These are phyloP conservation scores for Penicillium daleae DNA, from an alignment of 495 filamentous ascomycete genomes.

Conservation along the genomic window DNA sequence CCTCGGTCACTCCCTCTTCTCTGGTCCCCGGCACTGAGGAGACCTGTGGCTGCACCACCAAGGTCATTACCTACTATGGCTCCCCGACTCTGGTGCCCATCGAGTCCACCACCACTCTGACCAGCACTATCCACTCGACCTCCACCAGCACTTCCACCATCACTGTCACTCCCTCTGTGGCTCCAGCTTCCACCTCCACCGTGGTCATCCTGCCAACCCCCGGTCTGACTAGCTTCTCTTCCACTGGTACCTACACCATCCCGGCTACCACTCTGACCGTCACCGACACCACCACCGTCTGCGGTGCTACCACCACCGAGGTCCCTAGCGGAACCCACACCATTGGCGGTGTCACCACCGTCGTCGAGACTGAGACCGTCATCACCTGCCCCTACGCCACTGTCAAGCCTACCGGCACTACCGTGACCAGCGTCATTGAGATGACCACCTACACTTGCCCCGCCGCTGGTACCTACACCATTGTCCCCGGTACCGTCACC, in stretches of 20 bases:
- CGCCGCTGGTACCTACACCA: constrained; percentile 77
- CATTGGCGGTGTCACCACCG: constrained; percentile 75
- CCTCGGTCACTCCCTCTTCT: constrained; percentile 31
- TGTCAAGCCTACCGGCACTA: constrained; percentile 60
- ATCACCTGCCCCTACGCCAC: constrained; percentile 76
- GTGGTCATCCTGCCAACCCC: constrained; percentile 61
- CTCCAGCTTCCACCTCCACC: constrained; percentile 14
- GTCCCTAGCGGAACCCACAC: constrained; percentile 70
- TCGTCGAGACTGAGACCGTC: constrained; percentile 70
- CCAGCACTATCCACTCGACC: constrained; percentile 45
- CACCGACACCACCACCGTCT: constrained; percentile 70
- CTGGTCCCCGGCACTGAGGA: constrained; percentile 40
- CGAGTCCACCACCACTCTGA: constrained; percentile 31
- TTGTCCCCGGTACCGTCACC: constrained; percentile 68
- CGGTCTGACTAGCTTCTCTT: constrained; percentile 66
- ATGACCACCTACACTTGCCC: constrained; percentile 81
- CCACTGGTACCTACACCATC: constrained; percentile 79
- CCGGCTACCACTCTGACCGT: constrained; percentile 75
- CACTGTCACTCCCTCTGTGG: constrained; percentile 23
- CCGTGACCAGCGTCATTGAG: constrained; percentile 70
- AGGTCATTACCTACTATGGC: constrained; percentile 63
- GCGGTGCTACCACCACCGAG: constrained; percentile 63
- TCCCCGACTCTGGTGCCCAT: constrained; percentile 52
- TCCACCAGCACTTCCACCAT: constrained; percentile 43
- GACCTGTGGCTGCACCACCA: constrained; percentile 70